A percentile compares a stretch with the other conserved stretches of the same genome.
These are phyloP conservation scores for Pseudogymnoascus sp. DNA, from an alignment of 2,329 filamentous ascomycete species.

Conservation along the genomic window DNA sequence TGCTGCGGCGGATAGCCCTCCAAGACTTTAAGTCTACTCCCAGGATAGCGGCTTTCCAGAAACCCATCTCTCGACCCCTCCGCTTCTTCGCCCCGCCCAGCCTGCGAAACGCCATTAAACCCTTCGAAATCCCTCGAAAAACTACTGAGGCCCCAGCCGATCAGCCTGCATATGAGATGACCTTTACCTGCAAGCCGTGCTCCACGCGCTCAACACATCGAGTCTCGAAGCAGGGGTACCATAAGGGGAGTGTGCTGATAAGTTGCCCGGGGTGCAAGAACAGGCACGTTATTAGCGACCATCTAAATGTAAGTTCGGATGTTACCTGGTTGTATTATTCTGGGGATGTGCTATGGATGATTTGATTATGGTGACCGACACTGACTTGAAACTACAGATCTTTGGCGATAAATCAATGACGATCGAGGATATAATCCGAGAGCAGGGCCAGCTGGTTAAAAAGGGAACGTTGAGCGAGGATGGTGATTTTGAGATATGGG, in stretches of 20 bases:
- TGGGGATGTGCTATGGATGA: not conserved
- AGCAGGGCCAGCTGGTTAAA: constrained; percentile 69
- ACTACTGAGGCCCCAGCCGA: not conserved
- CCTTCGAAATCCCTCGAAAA: constrained; percentile 1
- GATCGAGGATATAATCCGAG: constrained; percentile 69
- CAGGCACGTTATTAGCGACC: constrained; percentile 86
- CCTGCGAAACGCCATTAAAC: constrained; percentile 1
- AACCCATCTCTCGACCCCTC: not conserved
- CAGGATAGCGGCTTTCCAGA: not conserved
- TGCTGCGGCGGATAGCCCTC: constrained; percentile 9
- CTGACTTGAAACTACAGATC: constrained; percentile 39
- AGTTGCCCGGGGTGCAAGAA: constrained; percentile 81
- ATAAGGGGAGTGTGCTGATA: constrained; percentile 81
- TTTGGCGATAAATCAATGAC: constrained; percentile 67
- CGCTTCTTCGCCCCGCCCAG: constrained; percentile 4
- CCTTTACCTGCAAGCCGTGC: constrained; percentile 91
- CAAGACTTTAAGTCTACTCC: constrained; percentile 1
- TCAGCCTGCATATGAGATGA: constrained; percentile 71
- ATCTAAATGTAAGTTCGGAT: constrained; percentile 53
- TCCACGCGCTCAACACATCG: constrained; percentile 71
- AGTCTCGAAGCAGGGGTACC: constrained; percentile 91
- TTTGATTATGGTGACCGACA: not conserved
- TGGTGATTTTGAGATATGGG: constrained; percentile 91
- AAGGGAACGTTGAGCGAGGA: constrained; percentile 65
- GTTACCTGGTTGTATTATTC: not conserved